Base-by-base conservation (phyloP, 2,329 filamentous ascomycete species). In the Escovopsis sp. region DNA sequence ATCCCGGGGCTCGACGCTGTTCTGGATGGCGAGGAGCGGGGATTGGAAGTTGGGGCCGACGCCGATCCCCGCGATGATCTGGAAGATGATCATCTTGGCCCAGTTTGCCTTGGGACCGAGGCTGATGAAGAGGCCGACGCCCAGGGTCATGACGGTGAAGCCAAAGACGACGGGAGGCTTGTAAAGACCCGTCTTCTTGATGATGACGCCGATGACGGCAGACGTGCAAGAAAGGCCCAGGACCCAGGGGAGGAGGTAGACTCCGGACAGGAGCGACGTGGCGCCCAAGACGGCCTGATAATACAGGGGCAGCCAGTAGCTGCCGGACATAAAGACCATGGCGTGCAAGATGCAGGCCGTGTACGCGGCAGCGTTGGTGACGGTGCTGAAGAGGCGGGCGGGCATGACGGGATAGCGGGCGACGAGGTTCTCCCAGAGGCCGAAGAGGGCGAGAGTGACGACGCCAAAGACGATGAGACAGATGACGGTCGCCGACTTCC, bases 241-340 rank as follows among this genome's bases (percentile, higher is more conserved):
- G 8, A 82, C 82, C 47, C 75, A 76, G 0, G 85, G 80, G 12
- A 91, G 68, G 12, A 86, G 59, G 54, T 85, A 85, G 39, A 88
- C 76, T 40, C 85, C 85, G 1, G 78, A 83, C 28, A 82, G 64
- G 33, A 88, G 72, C 0, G 85, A 80, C 0, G 72, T 69, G 2
- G 76, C 76, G 40, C 81, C 72, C 36, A 85, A 68, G 41, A 84
- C 77, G 41, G 80, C 73, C 61, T 93, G 85, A 62, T 87, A 89
- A 66, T 93, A 94, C 3, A 94, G 70, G 0, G 85, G 85, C 4
- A 93, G 68, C 63, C 83, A 93, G 67, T 89, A 93, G 47, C 74
- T 77, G 28, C 75, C 77, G 1, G 80, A 75, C 54, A 89, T 86
- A 66, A 89, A 89, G 49, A 82, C 77, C 50, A 80, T 73, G 37